Conservation (phyloP, 768 basidiomycete genomes). For the Amanita molliuscula region DNA sequence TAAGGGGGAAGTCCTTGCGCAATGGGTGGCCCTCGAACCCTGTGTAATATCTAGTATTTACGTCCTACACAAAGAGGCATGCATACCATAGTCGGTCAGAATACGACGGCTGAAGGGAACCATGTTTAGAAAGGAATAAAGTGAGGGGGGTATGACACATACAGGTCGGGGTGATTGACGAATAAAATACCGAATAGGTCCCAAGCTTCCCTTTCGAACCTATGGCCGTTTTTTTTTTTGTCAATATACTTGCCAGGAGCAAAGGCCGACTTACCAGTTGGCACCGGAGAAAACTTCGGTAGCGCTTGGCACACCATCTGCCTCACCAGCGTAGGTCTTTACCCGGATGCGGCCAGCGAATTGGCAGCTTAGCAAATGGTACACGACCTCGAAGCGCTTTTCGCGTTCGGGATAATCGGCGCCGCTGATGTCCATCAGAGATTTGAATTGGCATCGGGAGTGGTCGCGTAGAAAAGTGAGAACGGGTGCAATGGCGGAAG, state of each 20-base stretch:
- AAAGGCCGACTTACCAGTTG: constrained; percentile 61
- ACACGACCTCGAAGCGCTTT: constrained; percentile 94
- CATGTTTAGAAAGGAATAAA: constrained; percentile 1
- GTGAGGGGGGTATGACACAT: constrained; percentile 21
- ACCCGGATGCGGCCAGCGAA: constrained; percentile 84
- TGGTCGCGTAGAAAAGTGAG: constrained; percentile 93
- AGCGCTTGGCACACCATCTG: constrained; percentile 80
- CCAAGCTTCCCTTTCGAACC: constrained; percentile 98
- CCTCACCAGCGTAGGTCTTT: constrained; percentile 95
- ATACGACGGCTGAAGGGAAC: constrained; percentile 68
- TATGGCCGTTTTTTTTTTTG: constrained; percentile 14
- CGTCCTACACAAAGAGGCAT: constrained; percentile 4
- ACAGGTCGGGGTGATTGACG: constrained; percentile 93
- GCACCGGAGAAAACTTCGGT: constrained; percentile 78
- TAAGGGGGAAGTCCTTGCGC: constrained; percentile 96
- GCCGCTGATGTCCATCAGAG: constrained; percentile 86
- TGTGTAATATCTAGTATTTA: constrained; percentile 18
- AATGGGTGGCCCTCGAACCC: constrained; percentile 97
- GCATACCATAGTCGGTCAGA: constrained; percentile 88
- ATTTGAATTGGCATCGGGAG: constrained; percentile 90
- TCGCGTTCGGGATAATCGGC: constrained; percentile 92
- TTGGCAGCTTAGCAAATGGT: constrained; percentile 78
- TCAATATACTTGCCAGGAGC: background rate
- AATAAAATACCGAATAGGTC: constrained; percentile 98
- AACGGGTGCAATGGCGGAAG: constrained; percentile 73